Evolutionary conservation across 2,329 filamentous ascomycete genomes (phyloP), one percentile per base, ranked within the genome.

Genomic region (Podosphaera fusca): DNA sequence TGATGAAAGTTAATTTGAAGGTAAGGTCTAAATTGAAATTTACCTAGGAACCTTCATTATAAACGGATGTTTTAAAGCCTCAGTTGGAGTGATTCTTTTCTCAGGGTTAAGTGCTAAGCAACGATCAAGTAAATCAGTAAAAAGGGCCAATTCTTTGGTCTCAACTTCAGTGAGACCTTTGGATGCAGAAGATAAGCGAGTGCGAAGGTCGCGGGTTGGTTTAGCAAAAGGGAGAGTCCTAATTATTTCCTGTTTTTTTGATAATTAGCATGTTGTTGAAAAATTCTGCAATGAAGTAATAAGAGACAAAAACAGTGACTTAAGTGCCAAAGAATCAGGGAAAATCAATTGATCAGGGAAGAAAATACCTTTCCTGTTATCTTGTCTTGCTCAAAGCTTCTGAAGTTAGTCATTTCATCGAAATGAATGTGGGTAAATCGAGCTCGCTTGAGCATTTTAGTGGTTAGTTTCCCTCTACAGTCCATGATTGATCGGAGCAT

Each of bases 401-500:
- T 75, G 69, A 94, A 96, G 64, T 87, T 87, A 61, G 85, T 78
- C 70, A 84, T 75, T 58, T 88, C 84, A 67, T 94, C 86, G 69
- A 95, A 95, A 69, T 95, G 86, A 66, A 82, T 73, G 47, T 77
- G 76, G 12, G 83, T 80, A 59, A 94, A 76, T 61, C 87, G 77
- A 2, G 89, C 87, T 56, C 85, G 84, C 64, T 87, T 87, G 65
- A 95, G 82, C 60, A 95, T 75, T 70, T 95, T 95, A 52, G 85
- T 81, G 35, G 87, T 89, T 61, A 95, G 82, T 70, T 89, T 94
- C 65, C 92, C 92, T 53, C 94, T 82, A 64, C 90, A 88, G 68
- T 98, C 90, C 82, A 95, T 94, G 64, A 98, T 95, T 29, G 85
- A 83, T 61, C 87, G 85, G 59, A 98, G 79, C 92, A 98, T 98